Base-by-base conservation (phyloP, 805 yeast genomes). In the Candida manassasensis region DNA sequence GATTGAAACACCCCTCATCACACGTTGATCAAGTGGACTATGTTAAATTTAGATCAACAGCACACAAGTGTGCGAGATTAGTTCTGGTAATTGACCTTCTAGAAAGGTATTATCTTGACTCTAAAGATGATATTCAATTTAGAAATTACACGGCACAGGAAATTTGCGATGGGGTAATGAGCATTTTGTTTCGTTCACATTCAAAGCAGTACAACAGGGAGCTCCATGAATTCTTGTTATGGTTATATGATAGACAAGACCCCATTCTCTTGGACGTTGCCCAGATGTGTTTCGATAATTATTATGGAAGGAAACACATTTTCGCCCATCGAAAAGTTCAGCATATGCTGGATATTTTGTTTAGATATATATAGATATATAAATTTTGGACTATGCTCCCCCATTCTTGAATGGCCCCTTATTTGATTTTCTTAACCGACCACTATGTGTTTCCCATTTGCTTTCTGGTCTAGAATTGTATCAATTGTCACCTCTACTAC, bases 381-480 rank as follows among this genome's bases (percentile, higher is more conserved):
- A n/a, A n/a, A n/a, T n/a, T n/a, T n/a, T n/a, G n/a, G n/a, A 6
- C 27, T 12, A 6, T 6, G n/a, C n/a, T n/a, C n/a, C n/a, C n/a
- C n/a, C n/a, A n/a, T n/a, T n/a, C n/a, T n/a, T n/a, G n/a, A n/a
- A n/a, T n/a, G n/a, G n/a, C n/a, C n/a, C n/a, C n/a, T n/a, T n/a
- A n/a, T n/a, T n/a, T n/a, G n/a, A n/a, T n/a, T n/a, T n/a, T n/a
- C n/a, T n/a, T n/a, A n/a, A n/a, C n/a, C n/a, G 12, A 24, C 27
- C 6, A 8, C 12, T 24, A 60, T 34, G 34, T 55, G 50, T 43
- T 59, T 43, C 2, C 71, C 69, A 42, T 64, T 63, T 2, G 51
- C 37, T 11, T 36, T 15, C 1, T 45, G 47, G 36, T 57, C 52
- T 3, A 9, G n/a, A 16, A 62, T 48, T 1, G 55, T 37, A 3